These are phyloP conservation scores for Talaromyces wortmannii DNA, from an alignment of 495 filamentous ascomycete species.

Conservation along the genomic window DNA sequence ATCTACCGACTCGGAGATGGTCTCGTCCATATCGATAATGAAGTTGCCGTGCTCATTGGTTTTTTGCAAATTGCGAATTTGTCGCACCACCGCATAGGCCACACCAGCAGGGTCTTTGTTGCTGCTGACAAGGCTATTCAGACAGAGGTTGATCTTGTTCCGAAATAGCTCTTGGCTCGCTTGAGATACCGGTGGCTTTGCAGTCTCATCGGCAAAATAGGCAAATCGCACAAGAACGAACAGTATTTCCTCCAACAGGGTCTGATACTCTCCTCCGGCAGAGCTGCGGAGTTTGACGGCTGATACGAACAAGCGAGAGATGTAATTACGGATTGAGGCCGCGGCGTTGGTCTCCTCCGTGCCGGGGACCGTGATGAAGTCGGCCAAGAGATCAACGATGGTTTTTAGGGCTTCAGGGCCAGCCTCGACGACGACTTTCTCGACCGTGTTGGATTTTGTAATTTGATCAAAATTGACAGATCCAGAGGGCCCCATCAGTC, in stretches of 20 bases:
- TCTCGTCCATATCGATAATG: conserved; percentile 56
- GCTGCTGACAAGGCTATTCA: conserved; percentile 65
- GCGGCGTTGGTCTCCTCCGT: conserved; percentile 35
- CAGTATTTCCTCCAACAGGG: conserved; percentile 30
- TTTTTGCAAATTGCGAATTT: conserved; percentile 38
- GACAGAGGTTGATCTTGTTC: conserved; percentile 55
- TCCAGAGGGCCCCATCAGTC: conserved; percentile 61
- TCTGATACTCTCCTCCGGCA: conserved; percentile 23
- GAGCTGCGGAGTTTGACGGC: conserved; percentile 35
- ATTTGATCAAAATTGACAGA: conserved; percentile 75
- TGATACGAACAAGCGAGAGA: conserved; percentile 39
- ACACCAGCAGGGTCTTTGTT: conserved; percentile 43
- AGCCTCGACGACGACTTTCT: conserved; percentile 60
- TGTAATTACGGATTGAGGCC: conserved; percentile 37
- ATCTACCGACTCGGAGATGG: conserved; percentile 50
- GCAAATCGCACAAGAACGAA: conserved; percentile 35
- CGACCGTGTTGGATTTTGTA: conserved; percentile 84
- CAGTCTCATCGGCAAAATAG: conserved; percentile 21
- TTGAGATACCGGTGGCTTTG: conserved; percentile 43
- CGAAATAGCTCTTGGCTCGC: conserved; percentile 64
- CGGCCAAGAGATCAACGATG: conserved; percentile 34
- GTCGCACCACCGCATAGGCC: conserved; percentile 43
- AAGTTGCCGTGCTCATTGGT: conserved; percentile 36
- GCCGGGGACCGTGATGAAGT: conserved; percentile 30
- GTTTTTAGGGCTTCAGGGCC: conserved; percentile 39